phyloP scores from a whole-genome alignment of 2,329 filamentous ascomycete genomes.

The Talaromyces sp. region DNA sequence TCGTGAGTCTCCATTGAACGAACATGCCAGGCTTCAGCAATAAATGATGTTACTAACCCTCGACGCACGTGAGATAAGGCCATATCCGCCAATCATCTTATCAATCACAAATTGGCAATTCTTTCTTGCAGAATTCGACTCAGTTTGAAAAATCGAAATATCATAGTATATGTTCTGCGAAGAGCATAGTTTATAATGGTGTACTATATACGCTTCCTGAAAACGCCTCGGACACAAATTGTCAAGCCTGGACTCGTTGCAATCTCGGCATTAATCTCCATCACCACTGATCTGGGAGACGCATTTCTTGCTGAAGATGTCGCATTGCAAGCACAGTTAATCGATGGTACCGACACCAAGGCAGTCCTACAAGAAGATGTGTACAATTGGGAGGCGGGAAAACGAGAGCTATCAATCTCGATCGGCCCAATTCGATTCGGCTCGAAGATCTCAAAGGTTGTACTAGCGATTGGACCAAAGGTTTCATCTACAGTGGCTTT shows the following conservation, averaged over 20 bases:
- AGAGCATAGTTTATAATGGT: conserved; percentile 37
- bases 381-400: conserved; percentile 31
- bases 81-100: conserved; percentile 1
- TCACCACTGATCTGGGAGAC: conserved; percentile 66
- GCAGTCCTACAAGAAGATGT: conserved; percentile 21
- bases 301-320: conserved; percentile 50
- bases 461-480: conserved; percentile 24
- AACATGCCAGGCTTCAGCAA: no score
- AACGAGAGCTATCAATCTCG: conserved; percentile 29
- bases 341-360: conserved; percentile 16
- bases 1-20: no score
- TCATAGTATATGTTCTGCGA: background rate
- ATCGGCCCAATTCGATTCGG: conserved; percentile 26
- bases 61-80: conserved; percentile 9
- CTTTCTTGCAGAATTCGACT: no score
- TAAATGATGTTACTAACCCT: background rate
- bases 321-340: conserved; percentile 26
- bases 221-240: conserved; percentile 50
- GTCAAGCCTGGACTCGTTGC: conserved; percentile 38
- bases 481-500: background rate
- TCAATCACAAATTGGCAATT: no score
- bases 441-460: conserved; percentile 21
- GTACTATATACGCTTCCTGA: conserved; percentile 64
- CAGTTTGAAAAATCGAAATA: background rate
- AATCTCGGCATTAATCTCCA: conserved; percentile 53